phyloP scores from a whole-genome alignment of 2,329 filamentous ascomycete species.

The Pseudocercospora crystallina region DNA sequence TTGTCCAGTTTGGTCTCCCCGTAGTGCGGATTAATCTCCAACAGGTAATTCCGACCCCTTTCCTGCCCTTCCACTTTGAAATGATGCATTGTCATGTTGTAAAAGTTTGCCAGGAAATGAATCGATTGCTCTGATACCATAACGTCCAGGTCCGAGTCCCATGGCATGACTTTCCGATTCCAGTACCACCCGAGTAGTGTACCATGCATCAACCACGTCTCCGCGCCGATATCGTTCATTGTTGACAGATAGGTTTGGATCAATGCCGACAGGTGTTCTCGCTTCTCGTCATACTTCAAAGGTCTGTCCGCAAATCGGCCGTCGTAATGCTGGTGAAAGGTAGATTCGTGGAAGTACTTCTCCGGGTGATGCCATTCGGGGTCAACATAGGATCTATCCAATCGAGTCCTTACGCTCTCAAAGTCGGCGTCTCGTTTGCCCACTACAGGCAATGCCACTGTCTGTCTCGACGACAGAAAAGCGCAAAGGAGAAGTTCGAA shows the following conservation, averaged over 20 bases:
- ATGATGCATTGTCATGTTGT: slow-evolving; percentile 62
- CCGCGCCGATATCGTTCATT: slow-evolving; percentile 57
- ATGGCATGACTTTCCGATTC: slow-evolving; percentile 61
- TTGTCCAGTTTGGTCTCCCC: slow-evolving; percentile 47
- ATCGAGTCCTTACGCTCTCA: slow-evolving; percentile 43
- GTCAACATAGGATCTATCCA: slow-evolving; percentile 29
- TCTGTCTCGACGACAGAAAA: background rate
- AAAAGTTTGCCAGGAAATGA: slow-evolving; percentile 56
- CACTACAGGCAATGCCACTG: slow-evolving; percentile 7
- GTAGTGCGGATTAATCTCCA: slow-evolving; percentile 61
- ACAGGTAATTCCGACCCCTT: slow-evolving; percentile 44
- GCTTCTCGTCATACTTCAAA: slow-evolving; percentile 49
- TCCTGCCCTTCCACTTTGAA: slow-evolving; percentile 29
- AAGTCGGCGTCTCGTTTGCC: slow-evolving; percentile 43
- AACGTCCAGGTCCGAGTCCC: slow-evolving; percentile 62
- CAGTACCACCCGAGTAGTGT: slow-evolving; percentile 63
- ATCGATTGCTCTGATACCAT: slow-evolving; percentile 58
- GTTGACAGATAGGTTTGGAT: slow-evolving; percentile 57
- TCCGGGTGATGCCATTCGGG: slow-evolving; percentile 38
- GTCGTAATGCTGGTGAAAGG: slow-evolving; percentile 58
- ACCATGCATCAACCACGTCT: slow-evolving; percentile 66
- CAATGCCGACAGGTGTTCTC: slow-evolving; percentile 50
- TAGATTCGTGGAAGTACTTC: slow-evolving; percentile 55
- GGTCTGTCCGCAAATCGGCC: slow-evolving; percentile 53
- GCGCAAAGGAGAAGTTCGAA: slow-evolving; percentile 4